Percentiles rank a stretch among this genome's conserved stretches.
Conservation (phyloP, 768 basidiomycete species). For the Cyclocybe aegerita region DNA sequence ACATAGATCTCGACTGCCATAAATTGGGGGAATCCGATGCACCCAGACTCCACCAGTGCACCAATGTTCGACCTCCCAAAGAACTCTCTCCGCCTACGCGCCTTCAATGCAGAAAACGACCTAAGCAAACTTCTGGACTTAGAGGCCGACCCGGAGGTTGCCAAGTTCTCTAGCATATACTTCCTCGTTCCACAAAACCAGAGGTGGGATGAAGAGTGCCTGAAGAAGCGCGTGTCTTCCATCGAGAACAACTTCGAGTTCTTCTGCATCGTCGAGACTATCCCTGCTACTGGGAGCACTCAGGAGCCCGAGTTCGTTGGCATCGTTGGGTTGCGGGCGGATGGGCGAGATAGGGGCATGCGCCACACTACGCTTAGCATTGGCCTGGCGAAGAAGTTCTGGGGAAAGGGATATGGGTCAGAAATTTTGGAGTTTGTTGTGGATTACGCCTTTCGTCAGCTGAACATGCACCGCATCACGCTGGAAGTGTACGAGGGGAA, state of each 20-base stretch:
- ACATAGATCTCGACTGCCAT: too few relatives aligned
- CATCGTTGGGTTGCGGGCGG: not conserved
- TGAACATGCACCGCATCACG: constrained; percentile 10
- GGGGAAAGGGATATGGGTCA: constrained; percentile 8
- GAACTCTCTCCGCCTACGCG: not conserved
- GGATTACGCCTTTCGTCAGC: constrained; percentile 4
- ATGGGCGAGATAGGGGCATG: not conserved
- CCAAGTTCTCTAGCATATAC: not conserved
- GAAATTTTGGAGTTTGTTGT: constrained; percentile 5
- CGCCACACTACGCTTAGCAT: constrained; percentile 2
- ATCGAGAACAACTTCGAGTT: constrained; percentile 10
- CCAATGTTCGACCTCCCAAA: constrained; percentile 4
- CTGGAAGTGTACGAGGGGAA: constrained; percentile 2
- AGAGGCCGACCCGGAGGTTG: not conserved
- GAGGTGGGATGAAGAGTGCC: constrained; percentile 1
- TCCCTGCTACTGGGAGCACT: not conserved
- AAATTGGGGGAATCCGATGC: too few relatives aligned
- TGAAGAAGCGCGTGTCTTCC: not conserved
- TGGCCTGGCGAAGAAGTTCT: not conserved
- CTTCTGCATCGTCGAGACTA: constrained; percentile 12
- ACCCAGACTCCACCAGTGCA: not conserved
- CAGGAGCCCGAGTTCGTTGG: constrained; percentile 3
- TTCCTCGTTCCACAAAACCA: constrained; percentile 7
- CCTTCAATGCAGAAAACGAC: not conserved
- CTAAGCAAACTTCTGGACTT: not conserved